phyloP scores from a whole-genome alignment of 805 yeast species.

The Pichia eremophila region DNA sequence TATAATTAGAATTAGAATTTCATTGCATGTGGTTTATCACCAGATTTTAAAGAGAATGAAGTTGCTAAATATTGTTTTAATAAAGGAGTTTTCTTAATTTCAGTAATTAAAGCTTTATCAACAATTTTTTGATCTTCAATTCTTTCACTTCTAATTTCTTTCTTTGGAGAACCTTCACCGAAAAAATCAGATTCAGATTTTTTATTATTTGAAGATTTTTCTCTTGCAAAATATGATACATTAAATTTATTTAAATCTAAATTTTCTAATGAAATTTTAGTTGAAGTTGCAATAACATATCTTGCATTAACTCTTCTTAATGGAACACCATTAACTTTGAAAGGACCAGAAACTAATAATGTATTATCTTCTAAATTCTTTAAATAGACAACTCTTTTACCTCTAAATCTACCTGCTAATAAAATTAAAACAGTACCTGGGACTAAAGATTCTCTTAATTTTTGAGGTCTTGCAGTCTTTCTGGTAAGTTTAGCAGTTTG shows the following conservation, averaged over 20 bases:
- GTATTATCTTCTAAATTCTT: slow-evolving; percentile 97
- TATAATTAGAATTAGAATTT: too few species aligned
- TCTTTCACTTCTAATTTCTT: slow-evolving; percentile 88
- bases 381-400: slow-evolving; percentile 98
- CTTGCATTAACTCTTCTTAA: slow-evolving; percentile 98
- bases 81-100: slow-evolving; percentile 95
- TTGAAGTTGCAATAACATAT: slow-evolving; percentile 98
- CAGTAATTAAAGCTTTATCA: slow-evolving; percentile 85
- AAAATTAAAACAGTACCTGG: slow-evolving; percentile 56
- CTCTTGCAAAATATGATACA: slow-evolving; percentile 94
- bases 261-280: slow-evolving; percentile 68
- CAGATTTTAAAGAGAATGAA: slow-evolving; percentile 92
- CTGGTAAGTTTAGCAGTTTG: slow-evolving; percentile 83
- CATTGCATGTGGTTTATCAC: slow-evolving; percentile 98
- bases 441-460: slow-evolving; percentile 67
- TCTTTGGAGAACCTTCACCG: slow-evolving; percentile 64
- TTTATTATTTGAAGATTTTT: slow-evolving; percentile 62
- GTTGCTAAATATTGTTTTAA: slow-evolving; percentile 94
- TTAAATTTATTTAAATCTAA: slow-evolving; percentile 86
- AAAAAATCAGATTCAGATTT: slow-evolving; percentile 92
- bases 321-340: slow-evolving; percentile 99
- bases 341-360: slow-evolving; percentile 94
- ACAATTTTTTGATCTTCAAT: slow-evolving; percentile 94
- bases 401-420: slow-evolving; percentile 99
- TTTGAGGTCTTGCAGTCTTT: slow-evolving; percentile 88